Base-by-base conservation (phyloP, 116 monocot genomes). In the Dioscorea cayenensis region DNA sequence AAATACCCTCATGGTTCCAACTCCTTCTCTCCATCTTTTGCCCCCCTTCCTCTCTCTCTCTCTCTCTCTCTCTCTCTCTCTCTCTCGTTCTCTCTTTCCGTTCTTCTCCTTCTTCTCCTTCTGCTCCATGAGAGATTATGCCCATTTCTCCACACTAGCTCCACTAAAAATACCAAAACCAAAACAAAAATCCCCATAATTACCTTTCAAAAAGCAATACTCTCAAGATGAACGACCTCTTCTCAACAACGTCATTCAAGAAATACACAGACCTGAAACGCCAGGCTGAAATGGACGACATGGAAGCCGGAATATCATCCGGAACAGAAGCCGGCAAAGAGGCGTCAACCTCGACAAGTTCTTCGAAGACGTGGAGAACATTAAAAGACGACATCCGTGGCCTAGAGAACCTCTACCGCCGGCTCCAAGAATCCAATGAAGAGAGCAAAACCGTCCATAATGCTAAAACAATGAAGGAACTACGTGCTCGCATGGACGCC, bases 331-430 rank as follows among this genome's bases (percentile, higher is more conserved):
- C 64, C 20, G 79, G 37, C 20, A 75, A 75, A 14, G 77, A 55
- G 55, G 63, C 32, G 78, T 66, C 64, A 72, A 86, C 49, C 80
- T 84, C 10, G 82, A 87, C 60, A 82, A 72, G 37, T 95, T 92
- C 81, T 95, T 92, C 80, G 83, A 81, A 66, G 92, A 95, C 51
- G 90, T 90, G 3, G 90, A 92, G 76, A 71, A 59, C 61, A 84
- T 95, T 28, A 92, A n/a, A 92, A 75, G 87, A 84, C 19, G 95
- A 95, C 58, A 19, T 92, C 10, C 49, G 28, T 14, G 69, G 68
- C 51, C 79, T 95, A 20, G 92, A 92, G 69, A 55, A 60, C 51
- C 77, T 95, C 14, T 79, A 82, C 82, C 49, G 69, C 9, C 68
- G 69, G 4, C 90, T 95, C 10, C 82, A 84, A 66, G 81, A 79